Evolutionary conservation across 2,329 filamentous ascomycete species (phyloP).

Genomic region (Diaporthe longicolla): DNA sequence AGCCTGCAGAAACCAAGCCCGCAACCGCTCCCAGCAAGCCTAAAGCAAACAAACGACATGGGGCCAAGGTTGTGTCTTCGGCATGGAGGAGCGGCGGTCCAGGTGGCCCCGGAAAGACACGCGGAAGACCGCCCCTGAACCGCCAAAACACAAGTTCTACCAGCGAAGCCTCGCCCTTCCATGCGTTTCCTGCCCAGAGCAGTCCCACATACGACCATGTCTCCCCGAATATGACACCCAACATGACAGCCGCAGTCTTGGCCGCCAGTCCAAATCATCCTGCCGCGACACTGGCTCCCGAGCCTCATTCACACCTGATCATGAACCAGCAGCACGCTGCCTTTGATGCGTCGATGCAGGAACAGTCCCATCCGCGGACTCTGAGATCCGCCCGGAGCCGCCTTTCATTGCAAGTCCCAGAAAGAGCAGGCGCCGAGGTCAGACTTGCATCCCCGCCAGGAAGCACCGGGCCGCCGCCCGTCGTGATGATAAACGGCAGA

Average conservation of each 20-base stretch:
- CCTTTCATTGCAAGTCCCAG: constrained; percentile 73
- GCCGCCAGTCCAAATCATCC: constrained; percentile 16
- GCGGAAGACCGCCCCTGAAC: constrained; percentile 85
- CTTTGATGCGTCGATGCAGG: constrained; percentile 31
- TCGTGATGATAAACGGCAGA: constrained; percentile 52
- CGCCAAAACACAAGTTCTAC: constrained; percentile 58
- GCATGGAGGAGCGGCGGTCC: constrained; percentile 83
- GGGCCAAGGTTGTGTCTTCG: constrained; percentile 87
- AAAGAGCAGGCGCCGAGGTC: constrained; percentile 50
- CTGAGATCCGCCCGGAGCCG: constrained; percentile 60
- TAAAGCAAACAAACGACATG: constrained; percentile 75
- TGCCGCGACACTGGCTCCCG: constrained; percentile 3
- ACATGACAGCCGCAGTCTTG: constrained; percentile 14
- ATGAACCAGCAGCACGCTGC: constrained; percentile 24
- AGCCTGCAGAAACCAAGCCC: constrained; percentile 73
- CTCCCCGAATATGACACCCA: constrained; percentile 31
- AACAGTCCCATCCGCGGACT: constrained; percentile 11
- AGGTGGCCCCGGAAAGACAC: constrained; percentile 76
- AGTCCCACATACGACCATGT: constrained; percentile 21
- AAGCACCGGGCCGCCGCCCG: constrained; percentile 41
- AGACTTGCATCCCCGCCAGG: constrained; percentile 50
- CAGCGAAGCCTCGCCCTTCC: constrained; percentile 68
- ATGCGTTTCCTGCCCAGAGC: constrained; percentile 75
- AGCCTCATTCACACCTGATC: constrained; percentile 24
- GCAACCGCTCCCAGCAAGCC: constrained; percentile 78